Evolutionary conservation across 1,139 yeast genomes (phyloP), one percentile per base, ranked within the genome.

Genomic region (Geotrichum reessii): DNA sequence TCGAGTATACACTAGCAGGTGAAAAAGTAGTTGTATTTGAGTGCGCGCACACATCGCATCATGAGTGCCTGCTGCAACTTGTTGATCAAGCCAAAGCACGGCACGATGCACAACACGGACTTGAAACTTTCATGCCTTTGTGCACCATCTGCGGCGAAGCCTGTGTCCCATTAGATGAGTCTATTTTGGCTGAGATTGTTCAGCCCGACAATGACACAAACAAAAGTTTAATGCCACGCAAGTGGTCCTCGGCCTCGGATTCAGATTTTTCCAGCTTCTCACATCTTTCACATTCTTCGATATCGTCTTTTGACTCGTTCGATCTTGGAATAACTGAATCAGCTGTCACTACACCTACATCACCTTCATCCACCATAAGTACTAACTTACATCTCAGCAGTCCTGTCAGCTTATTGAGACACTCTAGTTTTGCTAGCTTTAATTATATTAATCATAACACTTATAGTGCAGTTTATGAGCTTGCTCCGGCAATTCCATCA

Each of bases 1-100:
- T 67, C 24, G 66, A 63, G 19, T 53, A 62, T 42, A 56, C 63
- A 8, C 56, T 68, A 12, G 62, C 62, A 6, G 67, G 66, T 12
- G 71, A 68, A 54, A 58, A 62, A 50, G 55, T 66, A 1, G 61
- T 66, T 12, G 53, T 60, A n/a, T 58, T 67, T 21, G 54, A 61
- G 17, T 68, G 71, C 57, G 22, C 56, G 11, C 67, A 68, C 49
- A 62, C 65, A 8, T 61, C 65, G 22, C 71, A 68, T 54, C 62
- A 58, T 49, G 66, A 66, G 22, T 68, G 71, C 55, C 57, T 68
- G 22, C 44, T 56, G 7, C 60, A 63, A 22, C 51, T 66, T 51
- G 57, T 62, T n/a, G 64, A 65, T 25, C 50, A 19, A 24, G 14
- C 47, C 14, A 17, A 21, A 25, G 22, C 12, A 14, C 50, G 28